Percentiles rank a stretch among this genome's conserved stretches.
These are phyloP conservation scores for Spiromastix sp. DNA, from an alignment of 2,329 filamentous ascomycete genomes.

Conservation along the genomic window DNA sequence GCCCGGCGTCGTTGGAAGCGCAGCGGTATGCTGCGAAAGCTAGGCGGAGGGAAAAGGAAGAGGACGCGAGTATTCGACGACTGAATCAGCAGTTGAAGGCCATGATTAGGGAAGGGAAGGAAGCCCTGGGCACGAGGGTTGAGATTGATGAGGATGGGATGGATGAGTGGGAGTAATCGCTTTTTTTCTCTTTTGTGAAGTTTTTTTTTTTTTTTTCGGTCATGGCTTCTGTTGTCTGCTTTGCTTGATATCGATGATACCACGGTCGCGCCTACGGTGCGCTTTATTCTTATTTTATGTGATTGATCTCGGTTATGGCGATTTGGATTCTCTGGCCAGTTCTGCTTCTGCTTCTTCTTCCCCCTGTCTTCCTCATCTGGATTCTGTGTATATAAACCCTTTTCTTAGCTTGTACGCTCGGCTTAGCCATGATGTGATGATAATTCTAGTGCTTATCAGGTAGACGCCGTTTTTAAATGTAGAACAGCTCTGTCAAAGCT, in stretches of 20 bases:
- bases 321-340: background rate
- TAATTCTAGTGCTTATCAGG: too few species aligned
- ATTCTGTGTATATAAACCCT: background rate
- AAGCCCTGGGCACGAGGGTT: constrained; percentile 68
- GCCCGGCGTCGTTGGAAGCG: constrained; percentile 47
- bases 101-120: constrained; percentile 81
- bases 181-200: background rate
- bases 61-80: constrained; percentile 67
- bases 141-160: constrained; percentile 46
- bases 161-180: constrained; percentile 22
- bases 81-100: constrained; percentile 71
- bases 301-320: background rate
- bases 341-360: background rate
- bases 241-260: background rate
- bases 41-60: constrained; percentile 62
- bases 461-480: too few species aligned
- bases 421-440: too few species aligned
- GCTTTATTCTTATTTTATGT: background rate
- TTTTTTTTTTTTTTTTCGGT: background rate
- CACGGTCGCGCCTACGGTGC: background rate
- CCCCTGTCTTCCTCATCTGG: background rate
- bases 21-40: constrained; percentile 63
- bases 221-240: background rate
- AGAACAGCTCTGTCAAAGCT: too few species aligned
- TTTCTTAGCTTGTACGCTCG: too few species aligned